A percentile compares a stretch with the other conserved stretches of the same genome.
Evolutionary conservation across 768 basidiomycete genomes (phyloP).

Genomic region (Saitozyma sp.): DNA sequence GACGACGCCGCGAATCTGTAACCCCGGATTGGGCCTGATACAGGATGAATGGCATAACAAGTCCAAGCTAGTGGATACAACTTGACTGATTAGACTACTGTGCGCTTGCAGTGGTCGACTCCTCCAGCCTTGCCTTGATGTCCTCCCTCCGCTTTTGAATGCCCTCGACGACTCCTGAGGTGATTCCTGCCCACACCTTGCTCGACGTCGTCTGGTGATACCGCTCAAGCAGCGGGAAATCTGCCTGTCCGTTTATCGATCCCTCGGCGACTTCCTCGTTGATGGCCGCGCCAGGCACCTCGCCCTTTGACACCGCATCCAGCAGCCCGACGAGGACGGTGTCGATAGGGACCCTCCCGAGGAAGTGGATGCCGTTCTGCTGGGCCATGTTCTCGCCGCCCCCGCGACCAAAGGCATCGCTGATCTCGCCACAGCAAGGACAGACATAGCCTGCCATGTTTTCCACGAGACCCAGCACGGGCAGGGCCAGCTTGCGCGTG

Average conservation of each 20-base stretch:
- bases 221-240: conserved; percentile 61
- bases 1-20: too few relatives aligned
- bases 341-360: conserved; percentile 91
- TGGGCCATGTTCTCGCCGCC: conserved; percentile 87
- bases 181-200: conserved; percentile 66
- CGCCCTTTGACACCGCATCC: conserved; percentile 61
- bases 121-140: neutral
- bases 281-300: conserved; percentile 17
- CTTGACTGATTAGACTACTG: too few relatives aligned
- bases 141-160: conserved; percentile 13
- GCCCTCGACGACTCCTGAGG: conserved; percentile 32
- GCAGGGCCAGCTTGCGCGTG: conserved; percentile 79
- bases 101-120: too few relatives aligned
- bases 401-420: conserved; percentile 89
- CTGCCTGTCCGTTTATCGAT: conserved; percentile 10
- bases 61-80: too few relatives aligned
- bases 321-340: conserved; percentile 82
- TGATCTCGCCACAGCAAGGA: conserved; percentile 93
- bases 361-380: conserved; percentile 69
- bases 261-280: conserved; percentile 6
- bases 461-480: conserved; percentile 87
- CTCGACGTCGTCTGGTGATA: conserved; percentile 72
- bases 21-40: too few relatives aligned
- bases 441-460: conserved; percentile 99
- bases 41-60: too few relatives aligned